phyloP scores from a whole-genome alignment of 2,329 filamentous ascomycete species.

The Dactylellina haptotyla region DNA sequence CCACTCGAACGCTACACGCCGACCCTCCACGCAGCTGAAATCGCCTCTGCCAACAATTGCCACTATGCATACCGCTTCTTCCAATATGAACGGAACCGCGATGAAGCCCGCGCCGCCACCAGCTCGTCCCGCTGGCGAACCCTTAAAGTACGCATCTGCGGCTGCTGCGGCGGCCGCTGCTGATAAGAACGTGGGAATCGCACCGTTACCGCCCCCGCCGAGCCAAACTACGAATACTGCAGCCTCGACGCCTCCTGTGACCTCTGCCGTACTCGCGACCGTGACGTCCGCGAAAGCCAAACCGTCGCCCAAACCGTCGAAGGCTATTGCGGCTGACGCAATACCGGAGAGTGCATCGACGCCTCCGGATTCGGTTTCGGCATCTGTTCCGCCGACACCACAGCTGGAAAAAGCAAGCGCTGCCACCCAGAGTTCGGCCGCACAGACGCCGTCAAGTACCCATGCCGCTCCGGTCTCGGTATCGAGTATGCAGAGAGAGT shows the following conservation, averaged over 20 bases:
- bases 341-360: conserved; percentile 47
- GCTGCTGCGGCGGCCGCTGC: conserved; percentile 91
- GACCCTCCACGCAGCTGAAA: conserved; percentile 90
- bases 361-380: conserved; percentile 49
- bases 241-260: conserved; percentile 41
- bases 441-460: conserved; percentile 52
- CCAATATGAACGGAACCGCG: conserved; percentile 68
- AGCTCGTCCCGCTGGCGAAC: conserved; percentile 84
- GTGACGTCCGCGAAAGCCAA: conserved; percentile 58
- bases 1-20: conserved; percentile 65
- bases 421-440: conserved; percentile 58
- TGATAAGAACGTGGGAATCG: conserved; percentile 91
- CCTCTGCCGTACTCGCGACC: conserved; percentile 26
- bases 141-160: conserved; percentile 94
- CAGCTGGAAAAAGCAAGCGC: conserved; percentile 63
- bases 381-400: conserved; percentile 62
- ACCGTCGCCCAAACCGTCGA: conserved; percentile 65
- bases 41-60: conserved; percentile 92
- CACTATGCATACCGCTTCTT: conserved; percentile 80
- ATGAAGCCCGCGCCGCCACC: conserved; percentile 96
- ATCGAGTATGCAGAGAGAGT: conserved; percentile 51
- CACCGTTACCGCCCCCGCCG: conserved; percentile 89
- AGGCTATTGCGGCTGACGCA: conserved; percentile 64
- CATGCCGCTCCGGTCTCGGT: conserved; percentile 50
- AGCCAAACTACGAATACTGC: conserved; percentile 63